Evolutionary conservation across 768 basidiomycete genomes (phyloP), one percentile per base, ranked within the genome.

Genomic region (Polyporus arcularius): DNA sequence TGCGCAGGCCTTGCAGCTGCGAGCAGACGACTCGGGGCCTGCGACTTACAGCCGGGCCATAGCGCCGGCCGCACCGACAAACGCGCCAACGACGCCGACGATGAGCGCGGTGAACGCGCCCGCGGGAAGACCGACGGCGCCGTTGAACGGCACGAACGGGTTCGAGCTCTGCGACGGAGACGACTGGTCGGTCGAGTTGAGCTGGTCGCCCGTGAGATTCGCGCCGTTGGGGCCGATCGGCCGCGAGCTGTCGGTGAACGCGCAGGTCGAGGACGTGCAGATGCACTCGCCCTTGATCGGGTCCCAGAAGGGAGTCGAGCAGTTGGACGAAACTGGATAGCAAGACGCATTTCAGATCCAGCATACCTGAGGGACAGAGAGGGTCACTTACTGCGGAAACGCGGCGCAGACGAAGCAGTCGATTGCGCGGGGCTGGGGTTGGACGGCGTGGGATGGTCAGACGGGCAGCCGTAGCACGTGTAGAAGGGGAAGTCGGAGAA

Each of bases 271-370:
- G 2, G 81, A 79, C 0, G 73, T 80, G 73, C 90, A 92, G 53
- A 86, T 73, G 65, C 91, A 92, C 40, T 78, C 73, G 65, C 84
- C 86, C 30, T 64, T 76, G 53, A 91, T 80, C 2, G 91, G 91
- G 71, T 92, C 90, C 88, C 89, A 92, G 80, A 89, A 92, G 3
- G 87, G 80, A 10, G 89, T 91, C 4, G 87, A 86, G 72, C 89
- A 91, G 74, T 89, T 88, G 21, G 79, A 58, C 26, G 89, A 83
- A 3, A 90, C 87, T 88, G 60, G 45, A 46, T 55, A 55, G 41
- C 53, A 4, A 57, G 57, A 43, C 8, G 47, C 15, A 52, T 12
- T 52, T 30, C 49, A 4, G 8, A 49, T 28, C 57, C 15, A 62
- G 18, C 38, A 45, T n/a, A 6, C 47, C 15, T 31, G 9, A 16